phyloP scores from a whole-genome alignment of 2,329 filamentous ascomycete species.

The Sporothrix schenckii region DNA sequence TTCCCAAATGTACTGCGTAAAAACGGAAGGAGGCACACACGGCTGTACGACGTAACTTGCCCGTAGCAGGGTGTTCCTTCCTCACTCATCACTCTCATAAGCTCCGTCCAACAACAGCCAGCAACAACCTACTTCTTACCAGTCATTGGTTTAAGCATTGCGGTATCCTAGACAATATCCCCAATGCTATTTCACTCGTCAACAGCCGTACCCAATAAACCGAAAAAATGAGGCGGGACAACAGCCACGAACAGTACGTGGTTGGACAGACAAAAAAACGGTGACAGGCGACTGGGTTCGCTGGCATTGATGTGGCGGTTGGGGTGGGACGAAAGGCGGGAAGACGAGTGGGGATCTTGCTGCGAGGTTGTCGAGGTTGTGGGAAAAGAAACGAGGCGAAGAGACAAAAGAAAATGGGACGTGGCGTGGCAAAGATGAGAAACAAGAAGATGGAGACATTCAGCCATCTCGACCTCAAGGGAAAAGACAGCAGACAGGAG shows the following conservation, averaged over 20 bases:
- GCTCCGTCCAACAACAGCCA: too few species aligned
- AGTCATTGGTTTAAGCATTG: too few species aligned
- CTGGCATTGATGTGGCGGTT: not conserved
- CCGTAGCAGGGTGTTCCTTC: too few species aligned
- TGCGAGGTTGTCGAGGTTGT: conserved; percentile 18
- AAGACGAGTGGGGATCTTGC: conserved; percentile 6
- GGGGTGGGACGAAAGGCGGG: conserved; percentile 4
- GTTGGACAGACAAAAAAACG: not conserved
- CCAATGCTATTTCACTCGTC: conserved; percentile 9
- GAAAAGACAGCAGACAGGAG: not conserved
- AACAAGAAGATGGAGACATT: not conserved
- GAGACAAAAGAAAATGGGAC: not conserved
- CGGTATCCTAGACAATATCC: not conserved
- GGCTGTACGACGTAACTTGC: too few species aligned
- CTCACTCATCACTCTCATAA: too few species aligned
- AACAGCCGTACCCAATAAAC: not conserved
- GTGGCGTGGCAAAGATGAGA: not conserved
- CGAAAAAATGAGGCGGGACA: conserved; percentile 7
- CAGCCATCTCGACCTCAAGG: not conserved
- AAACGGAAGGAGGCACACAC: too few species aligned
- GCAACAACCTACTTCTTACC: too few species aligned
- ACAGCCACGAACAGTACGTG: not conserved
- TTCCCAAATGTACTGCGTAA: too few species aligned
- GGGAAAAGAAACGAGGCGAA: conserved; percentile 6
- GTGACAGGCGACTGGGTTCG: conserved; percentile 7